These are phyloP conservation scores for Antrodiella citrinella DNA, from an alignment of 768 basidiomycete species.

Conservation along the genomic window DNA sequence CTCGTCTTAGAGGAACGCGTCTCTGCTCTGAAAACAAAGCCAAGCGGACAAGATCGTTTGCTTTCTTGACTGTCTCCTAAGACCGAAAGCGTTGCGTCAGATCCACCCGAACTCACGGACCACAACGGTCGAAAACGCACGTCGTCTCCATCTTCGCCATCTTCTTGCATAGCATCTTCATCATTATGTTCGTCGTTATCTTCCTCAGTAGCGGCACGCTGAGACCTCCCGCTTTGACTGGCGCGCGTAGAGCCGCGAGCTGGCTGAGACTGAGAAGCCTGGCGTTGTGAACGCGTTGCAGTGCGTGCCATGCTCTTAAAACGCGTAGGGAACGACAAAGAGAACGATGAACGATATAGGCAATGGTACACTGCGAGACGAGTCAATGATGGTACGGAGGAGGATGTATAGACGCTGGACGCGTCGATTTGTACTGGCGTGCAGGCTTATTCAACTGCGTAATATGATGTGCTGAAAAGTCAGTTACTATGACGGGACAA, in stretches of 20 bases:
- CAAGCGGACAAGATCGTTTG: background rate
- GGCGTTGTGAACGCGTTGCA: background rate
- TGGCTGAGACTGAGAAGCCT: slow-evolving; percentile 2
- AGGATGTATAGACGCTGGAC: no score
- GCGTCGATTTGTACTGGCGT: no score
- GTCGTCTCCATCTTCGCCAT: background rate
- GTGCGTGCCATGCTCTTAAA: slow-evolving; percentile 1
- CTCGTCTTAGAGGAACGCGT: slow-evolving; percentile 56
- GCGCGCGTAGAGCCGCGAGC: background rate
- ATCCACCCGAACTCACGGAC: background rate
- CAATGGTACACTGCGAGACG: no score
- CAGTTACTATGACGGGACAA: no score
- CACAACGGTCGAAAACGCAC: background rate
- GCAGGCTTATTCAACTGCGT: no score
- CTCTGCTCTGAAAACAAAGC: slow-evolving; percentile 29
- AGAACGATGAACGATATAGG: no score
- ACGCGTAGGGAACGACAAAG: background rate
- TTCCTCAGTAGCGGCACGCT: background rate
- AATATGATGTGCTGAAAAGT: no score
- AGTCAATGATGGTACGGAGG: no score
- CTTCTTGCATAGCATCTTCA: background rate
- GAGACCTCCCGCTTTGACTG: background rate
- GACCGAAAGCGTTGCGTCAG: background rate
- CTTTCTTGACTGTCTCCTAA: background rate
- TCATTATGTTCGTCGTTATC: background rate